A percentile compares a stretch with the other conserved stretches of the same genome.
Conservation (phyloP, 1,284 basidiomycete genomes). For the Heterobasidion occidentale region DNA sequence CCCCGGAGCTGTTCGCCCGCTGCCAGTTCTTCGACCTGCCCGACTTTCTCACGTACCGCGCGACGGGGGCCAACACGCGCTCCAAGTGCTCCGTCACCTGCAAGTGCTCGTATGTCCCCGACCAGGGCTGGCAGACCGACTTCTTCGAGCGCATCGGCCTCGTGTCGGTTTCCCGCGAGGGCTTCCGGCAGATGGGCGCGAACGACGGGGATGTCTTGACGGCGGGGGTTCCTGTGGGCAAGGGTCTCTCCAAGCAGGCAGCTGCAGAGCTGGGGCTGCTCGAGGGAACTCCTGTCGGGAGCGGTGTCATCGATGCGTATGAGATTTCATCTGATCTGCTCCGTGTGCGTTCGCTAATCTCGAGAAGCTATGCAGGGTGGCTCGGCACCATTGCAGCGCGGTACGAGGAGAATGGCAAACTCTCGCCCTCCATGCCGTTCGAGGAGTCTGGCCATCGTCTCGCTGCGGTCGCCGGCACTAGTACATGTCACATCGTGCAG, state of each 20-base stretch:
- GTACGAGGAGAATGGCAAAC: slow-evolving; percentile 45
- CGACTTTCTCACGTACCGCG: slow-evolving; percentile 92
- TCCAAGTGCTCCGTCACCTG: slow-evolving; percentile 93
- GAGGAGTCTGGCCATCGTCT: slow-evolving; percentile 77
- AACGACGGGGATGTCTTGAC: slow-evolving; percentile 62
- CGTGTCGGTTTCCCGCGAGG: slow-evolving; percentile 54
- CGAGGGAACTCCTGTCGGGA: slow-evolving; percentile 91
- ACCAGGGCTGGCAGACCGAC: slow-evolving; percentile 81
- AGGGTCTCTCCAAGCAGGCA: slow-evolving; percentile 72
- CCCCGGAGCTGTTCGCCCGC: slow-evolving; percentile 60
- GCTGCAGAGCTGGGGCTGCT: slow-evolving; percentile 82
- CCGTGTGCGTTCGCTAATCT: not conserved
- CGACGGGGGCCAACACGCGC: slow-evolving; percentile 73
- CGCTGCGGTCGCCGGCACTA: slow-evolving; percentile 93
- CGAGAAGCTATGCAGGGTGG: slow-evolving; percentile 90
- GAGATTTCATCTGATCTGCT: slow-evolving; percentile 18
- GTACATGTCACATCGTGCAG: slow-evolving; percentile 92
- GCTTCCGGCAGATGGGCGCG: slow-evolving; percentile 78
- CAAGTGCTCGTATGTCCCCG: slow-evolving; percentile 95
- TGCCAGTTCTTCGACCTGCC: slow-evolving; percentile 97
- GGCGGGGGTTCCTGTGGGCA: slow-evolving; percentile 89
- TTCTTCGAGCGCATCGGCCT: slow-evolving; percentile 86
- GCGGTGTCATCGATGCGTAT: slow-evolving; percentile 91
- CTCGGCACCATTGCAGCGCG: slow-evolving; percentile 90
- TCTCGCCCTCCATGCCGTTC: slow-evolving; percentile 46